These are phyloP conservation scores for Schizochytrium sp. DNA, from an alignment of 108 stramenopile genomes.

Conservation along the genomic window DNA sequence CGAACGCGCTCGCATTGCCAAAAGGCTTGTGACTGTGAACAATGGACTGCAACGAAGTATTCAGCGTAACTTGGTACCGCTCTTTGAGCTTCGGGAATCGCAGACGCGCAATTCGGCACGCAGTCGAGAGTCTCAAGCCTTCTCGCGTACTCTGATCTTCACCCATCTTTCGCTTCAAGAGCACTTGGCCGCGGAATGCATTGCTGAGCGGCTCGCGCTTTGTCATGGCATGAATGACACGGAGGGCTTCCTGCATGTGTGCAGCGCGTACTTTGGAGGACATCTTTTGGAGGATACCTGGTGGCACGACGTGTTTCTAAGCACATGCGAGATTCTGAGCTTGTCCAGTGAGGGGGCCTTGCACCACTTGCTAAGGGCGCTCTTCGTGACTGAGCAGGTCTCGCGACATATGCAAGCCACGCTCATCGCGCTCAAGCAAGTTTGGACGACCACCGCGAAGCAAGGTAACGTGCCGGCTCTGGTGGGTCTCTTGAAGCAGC, in stretches of 20 bases:
- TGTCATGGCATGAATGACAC: background rate
- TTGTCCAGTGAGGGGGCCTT: background rate
- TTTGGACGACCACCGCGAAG: background rate
- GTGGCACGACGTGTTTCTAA: constrained; percentile 11
- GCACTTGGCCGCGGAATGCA: background rate
- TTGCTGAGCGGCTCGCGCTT: background rate
- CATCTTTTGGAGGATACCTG: background rate
- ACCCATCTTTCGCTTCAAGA: background rate
- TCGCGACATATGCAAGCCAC: background rate
- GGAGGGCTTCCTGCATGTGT: background rate
- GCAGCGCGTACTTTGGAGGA: background rate
- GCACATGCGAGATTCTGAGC: background rate
- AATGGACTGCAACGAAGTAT: background rate
- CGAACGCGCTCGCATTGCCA: background rate
- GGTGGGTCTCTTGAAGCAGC: background rate
- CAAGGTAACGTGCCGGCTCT: background rate
- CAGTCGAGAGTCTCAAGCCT: background rate
- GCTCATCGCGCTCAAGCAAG: background rate
- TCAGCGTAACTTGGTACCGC: background rate
- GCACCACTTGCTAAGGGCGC: background rate
- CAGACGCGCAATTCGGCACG: background rate
- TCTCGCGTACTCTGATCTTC: background rate
- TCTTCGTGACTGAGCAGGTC: background rate
- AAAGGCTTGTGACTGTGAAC: background rate
- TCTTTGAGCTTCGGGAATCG: background rate